Conservation (phyloP, 768 basidiomycete species). For the Xanthoconium purpureum region DNA sequence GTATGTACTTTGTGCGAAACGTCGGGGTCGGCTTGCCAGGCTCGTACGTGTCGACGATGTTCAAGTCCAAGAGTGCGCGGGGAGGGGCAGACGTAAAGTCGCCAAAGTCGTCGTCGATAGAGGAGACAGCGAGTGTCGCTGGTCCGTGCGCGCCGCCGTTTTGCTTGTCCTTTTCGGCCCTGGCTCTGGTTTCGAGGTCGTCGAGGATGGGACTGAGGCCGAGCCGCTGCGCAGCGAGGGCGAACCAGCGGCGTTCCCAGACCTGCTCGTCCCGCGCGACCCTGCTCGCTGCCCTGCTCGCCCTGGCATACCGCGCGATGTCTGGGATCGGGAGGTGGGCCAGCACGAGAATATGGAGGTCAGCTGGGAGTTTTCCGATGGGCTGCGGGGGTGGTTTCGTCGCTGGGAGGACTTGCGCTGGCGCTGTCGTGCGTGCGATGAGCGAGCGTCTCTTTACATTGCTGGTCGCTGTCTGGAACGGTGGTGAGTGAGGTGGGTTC, state of each 20-base stretch:
- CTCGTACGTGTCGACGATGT: slow-evolving; percentile 15
- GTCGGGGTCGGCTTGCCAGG: slow-evolving; percentile 25
- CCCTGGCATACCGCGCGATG: slow-evolving; percentile 69
- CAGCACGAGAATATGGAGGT: slow-evolving; percentile 73
- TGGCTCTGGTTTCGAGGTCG: slow-evolving; percentile 48
- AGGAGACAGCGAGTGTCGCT: slow-evolving; percentile 53
- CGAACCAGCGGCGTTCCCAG: slow-evolving; percentile 75
- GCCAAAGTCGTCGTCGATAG: slow-evolving; percentile 74
- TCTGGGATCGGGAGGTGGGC: slow-evolving; percentile 76
- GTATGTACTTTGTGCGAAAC: slow-evolving; percentile 59
- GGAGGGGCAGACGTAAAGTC: slow-evolving; percentile 63
- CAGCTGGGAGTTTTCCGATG: slow-evolving; percentile 78
- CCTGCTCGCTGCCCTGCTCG: slow-evolving; percentile 58
- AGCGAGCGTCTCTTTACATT: slow-evolving; percentile 12
- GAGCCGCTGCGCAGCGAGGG: slow-evolving; percentile 50
- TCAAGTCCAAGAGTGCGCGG: slow-evolving; percentile 20
- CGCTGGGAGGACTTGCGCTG: slow-evolving; percentile 13
- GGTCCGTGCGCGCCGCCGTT: slow-evolving; percentile 44
- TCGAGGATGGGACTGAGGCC: slow-evolving; percentile 51
- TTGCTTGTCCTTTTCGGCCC: slow-evolving; percentile 33
- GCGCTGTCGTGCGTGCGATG: neutral
- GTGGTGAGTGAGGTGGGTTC: slow-evolving; percentile 23
- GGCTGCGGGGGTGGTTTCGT: slow-evolving; percentile 33
- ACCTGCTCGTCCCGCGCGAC: slow-evolving; percentile 68
- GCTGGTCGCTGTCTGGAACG: slow-evolving; percentile 5